A percentile compares a stretch with the other conserved stretches of the same genome.
Conservation (phyloP, 2,329 filamentous ascomycete genomes). For the Fusarium transvaalense region DNA sequence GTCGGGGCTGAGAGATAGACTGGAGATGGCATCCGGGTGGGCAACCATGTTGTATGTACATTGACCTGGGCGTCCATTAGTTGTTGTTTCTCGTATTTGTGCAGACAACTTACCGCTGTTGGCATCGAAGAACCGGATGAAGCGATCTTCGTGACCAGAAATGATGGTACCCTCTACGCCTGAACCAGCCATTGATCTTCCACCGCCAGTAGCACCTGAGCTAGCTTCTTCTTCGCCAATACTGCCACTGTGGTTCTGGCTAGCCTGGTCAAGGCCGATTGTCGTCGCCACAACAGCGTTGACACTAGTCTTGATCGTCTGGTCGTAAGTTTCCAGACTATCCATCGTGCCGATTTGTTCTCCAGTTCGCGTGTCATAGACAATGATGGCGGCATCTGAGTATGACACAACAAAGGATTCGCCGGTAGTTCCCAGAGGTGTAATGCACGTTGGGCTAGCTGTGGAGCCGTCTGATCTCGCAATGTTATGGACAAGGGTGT, state of each 20-base stretch:
- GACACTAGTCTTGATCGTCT: slow-evolving; percentile 81
- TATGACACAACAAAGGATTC: slow-evolving; percentile 95
- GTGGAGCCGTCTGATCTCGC: slow-evolving; percentile 72
- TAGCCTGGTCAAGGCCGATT: slow-evolving; percentile 78
- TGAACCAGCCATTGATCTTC: slow-evolving; percentile 73
- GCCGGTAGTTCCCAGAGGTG: slow-evolving; percentile 84
- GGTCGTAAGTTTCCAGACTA: slow-evolving; percentile 93
- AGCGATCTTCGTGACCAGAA: slow-evolving; percentile 95
- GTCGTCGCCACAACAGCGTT: slow-evolving; percentile 93
- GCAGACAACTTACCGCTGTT: slow-evolving; percentile 88
- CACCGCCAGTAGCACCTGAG: slow-evolving; percentile 83
- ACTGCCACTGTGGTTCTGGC: slow-evolving; percentile 65
- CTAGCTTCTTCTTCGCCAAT: slow-evolving; percentile 79
- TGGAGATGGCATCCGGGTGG: slow-evolving; percentile 92
- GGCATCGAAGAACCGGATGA: slow-evolving; percentile 96
- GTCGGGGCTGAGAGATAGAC: slow-evolving; percentile 90
- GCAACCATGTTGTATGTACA: slow-evolving; percentile 99
- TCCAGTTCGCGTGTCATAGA: slow-evolving; percentile 92
- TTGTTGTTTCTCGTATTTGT: neutral
- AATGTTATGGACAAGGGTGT: slow-evolving; percentile 90
- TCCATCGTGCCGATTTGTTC: slow-evolving; percentile 95
- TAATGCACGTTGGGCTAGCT: slow-evolving; percentile 90
- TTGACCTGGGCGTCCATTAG: slow-evolving; percentile 75
- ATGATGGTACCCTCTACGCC: slow-evolving; percentile 94
- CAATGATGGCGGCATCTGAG: slow-evolving; percentile 87